These are phyloP conservation scores for Myxozyma mucilagina DNA, from an alignment of 805 yeast species.

Conservation along the genomic window DNA sequence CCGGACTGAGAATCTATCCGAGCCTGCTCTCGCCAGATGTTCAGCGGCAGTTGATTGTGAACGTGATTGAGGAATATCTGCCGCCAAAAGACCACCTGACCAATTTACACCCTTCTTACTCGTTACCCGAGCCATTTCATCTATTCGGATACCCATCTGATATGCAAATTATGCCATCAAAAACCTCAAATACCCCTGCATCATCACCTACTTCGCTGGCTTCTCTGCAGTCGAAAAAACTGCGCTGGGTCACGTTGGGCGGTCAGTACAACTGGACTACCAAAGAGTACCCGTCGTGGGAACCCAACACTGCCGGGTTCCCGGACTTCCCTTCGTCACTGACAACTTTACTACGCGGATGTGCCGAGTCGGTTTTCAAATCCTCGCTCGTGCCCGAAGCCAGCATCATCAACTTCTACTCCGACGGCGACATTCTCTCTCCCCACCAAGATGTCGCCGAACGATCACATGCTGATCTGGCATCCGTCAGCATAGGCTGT, in stretches of 20 bases:
- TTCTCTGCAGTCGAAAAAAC: slow-evolving; percentile 27
- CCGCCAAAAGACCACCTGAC: slow-evolving; percentile 41
- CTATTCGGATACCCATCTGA: slow-evolving; percentile 33
- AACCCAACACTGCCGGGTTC: slow-evolving; percentile 33
- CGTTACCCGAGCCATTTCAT: slow-evolving; percentile 39
- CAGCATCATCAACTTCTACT: slow-evolving; percentile 47
- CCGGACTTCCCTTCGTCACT: slow-evolving; percentile 30
- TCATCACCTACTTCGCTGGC: slow-evolving; percentile 6
- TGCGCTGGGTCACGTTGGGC: slow-evolving; percentile 51
- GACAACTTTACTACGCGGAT: slow-evolving; percentile 18
- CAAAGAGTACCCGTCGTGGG: slow-evolving; percentile 45
- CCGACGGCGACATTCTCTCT: slow-evolving; percentile 47
- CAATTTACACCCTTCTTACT: slow-evolving; percentile 42
- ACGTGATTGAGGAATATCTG: slow-evolving; percentile 39
- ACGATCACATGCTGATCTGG: slow-evolving; percentile 40
- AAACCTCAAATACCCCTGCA: neutral
- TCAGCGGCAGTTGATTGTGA: slow-evolving; percentile 38
- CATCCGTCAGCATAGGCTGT: slow-evolving; percentile 46
- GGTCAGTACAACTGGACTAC: slow-evolving; percentile 51
- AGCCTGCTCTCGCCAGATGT: slow-evolving; percentile 32
- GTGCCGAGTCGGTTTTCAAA: neutral
- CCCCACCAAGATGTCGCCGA: slow-evolving; percentile 50
- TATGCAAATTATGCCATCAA: neutral
- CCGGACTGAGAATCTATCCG: slow-evolving; percentile 41
- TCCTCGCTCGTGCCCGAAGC: slow-evolving; percentile 40